Evolutionary conservation across 2,329 filamentous ascomycete genomes (phyloP).

Genomic region (Epichloe uncinata): DNA sequence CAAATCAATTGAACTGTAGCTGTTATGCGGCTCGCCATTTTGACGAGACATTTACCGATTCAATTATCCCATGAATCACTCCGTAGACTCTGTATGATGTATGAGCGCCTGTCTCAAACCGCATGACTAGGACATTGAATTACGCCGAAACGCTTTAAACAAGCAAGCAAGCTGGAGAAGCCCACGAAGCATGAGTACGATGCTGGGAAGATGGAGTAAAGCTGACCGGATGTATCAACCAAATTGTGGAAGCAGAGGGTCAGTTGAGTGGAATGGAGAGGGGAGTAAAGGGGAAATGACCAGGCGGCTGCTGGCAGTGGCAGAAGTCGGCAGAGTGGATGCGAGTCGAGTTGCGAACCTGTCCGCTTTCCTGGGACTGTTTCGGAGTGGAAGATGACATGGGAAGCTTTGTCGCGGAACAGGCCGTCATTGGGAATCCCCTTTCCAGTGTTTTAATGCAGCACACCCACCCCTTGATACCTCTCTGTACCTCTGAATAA

Average conservation of each 20-base stretch:
- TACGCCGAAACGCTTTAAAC: constrained; percentile 1
- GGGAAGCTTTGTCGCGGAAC: not conserved
- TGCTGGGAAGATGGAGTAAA: too few species aligned
- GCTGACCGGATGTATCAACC: too few species aligned
- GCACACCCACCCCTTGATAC: too few species aligned
- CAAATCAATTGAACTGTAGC: not conserved
- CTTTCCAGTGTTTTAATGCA: too few species aligned
- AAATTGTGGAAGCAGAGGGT: too few species aligned
- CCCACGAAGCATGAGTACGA: too few species aligned
- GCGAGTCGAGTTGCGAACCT: not conserved
- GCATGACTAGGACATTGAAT: not conserved
- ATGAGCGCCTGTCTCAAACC: not conserved
- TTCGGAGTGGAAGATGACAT: not conserved
- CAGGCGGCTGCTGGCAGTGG: not conserved
- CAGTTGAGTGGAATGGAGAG: too few species aligned
- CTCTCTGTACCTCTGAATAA: too few species aligned
- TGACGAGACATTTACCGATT: not conserved
- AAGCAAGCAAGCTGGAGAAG: not conserved
- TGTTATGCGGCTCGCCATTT: not conserved
- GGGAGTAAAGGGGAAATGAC: too few species aligned
- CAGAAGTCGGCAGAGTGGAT: too few species aligned
- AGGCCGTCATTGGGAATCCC: not conserved
- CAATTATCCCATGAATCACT: not conserved
- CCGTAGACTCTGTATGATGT: not conserved
- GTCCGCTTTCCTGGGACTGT: not conserved